Conservation (phyloP, 345 rosid genomes). For the Camelina sativa region DNA sequence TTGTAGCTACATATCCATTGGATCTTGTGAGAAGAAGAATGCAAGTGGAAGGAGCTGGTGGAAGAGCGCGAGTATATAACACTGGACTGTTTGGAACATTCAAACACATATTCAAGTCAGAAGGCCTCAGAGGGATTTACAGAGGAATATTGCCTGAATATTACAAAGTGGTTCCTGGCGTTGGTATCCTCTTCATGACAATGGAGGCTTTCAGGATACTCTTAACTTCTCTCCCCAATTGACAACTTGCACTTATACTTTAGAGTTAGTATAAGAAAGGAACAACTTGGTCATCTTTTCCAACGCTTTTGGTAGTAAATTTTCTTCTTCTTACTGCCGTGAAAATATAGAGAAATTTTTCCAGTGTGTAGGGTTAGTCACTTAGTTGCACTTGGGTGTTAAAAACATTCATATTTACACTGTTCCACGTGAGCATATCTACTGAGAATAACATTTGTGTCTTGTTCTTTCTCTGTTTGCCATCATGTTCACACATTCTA, state of each 20-base stretch:
- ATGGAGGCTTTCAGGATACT: slow-evolving; percentile 70
- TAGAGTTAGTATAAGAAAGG: slow-evolving; percentile 30
- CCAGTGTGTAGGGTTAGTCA: slow-evolving; percentile 49
- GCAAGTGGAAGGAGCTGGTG: slow-evolving; percentile 97
- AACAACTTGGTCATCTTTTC: slow-evolving; percentile 9
- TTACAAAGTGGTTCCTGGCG: slow-evolving; percentile 95
- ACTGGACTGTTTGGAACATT: slow-evolving; percentile 78
- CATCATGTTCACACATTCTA: background rate
- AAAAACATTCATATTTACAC: slow-evolving; percentile 4
- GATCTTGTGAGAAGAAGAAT: slow-evolving; percentile 96
- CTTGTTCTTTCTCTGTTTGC: slow-evolving; percentile 10
- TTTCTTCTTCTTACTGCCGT: slow-evolving; percentile 52
- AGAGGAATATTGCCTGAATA: slow-evolving; percentile 96
- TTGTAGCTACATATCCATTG: slow-evolving; percentile 83
- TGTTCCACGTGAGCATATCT: slow-evolving; percentile 22
- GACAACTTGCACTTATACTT: slow-evolving; percentile 29
- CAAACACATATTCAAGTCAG: slow-evolving; percentile 71
- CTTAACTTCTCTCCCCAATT: slow-evolving; percentile 45
- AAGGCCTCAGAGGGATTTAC: slow-evolving; percentile 84
- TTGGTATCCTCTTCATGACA: slow-evolving; percentile 91
- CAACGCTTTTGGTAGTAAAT: slow-evolving; percentile 51
- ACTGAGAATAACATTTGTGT: background rate
- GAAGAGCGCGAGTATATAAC: slow-evolving; percentile 79
- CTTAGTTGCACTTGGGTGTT: slow-evolving; percentile 5
- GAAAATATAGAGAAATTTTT: slow-evolving; percentile 23